Percentiles rank a stretch among this genome's conserved stretches.
Evolutionary conservation across 2,329 filamentous ascomycete species (phyloP).

Genomic region (Aspergillus calidoustus): DNA sequence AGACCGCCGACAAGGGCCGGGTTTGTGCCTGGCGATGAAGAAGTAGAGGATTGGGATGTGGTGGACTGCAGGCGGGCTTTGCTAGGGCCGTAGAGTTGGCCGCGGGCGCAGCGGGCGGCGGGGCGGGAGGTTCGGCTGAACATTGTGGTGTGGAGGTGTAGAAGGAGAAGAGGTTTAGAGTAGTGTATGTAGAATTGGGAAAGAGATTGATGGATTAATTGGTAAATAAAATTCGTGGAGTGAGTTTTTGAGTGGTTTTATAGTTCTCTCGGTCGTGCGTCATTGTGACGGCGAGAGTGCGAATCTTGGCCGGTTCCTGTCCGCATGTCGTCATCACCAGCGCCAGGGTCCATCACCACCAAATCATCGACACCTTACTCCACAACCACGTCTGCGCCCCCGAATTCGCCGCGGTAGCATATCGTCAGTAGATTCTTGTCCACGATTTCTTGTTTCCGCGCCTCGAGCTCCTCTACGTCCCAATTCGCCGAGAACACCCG

Average conservation of each 20-base stretch:
- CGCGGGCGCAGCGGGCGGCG: constrained; percentile 10
- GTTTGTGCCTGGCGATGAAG: constrained; percentile 27
- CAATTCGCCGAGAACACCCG: constrained; percentile 22
- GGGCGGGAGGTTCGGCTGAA: constrained; percentile 13
- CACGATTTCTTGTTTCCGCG: constrained; percentile 21
- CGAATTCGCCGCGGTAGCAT: background rate
- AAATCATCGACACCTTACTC: background rate
- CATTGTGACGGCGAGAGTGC: background rate
- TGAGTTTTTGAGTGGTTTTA: background rate
- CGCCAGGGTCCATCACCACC: background rate
- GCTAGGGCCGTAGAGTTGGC: constrained; percentile 14
- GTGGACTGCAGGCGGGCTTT: constrained; percentile 34
- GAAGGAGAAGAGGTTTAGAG: background rate
- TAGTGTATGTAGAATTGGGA: background rate
- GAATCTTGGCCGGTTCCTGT: background rate
- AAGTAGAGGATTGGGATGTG: constrained; percentile 25
- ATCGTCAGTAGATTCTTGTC: background rate
- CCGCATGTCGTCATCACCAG: background rate
- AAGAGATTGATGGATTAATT: background rate
- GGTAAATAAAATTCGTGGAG: background rate
- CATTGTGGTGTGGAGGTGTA: background rate
- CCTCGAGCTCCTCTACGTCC: constrained; percentile 26
- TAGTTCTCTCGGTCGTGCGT: background rate
- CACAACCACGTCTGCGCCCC: background rate
- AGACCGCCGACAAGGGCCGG: constrained; percentile 52